Percentiles rank a stretch among this genome's conserved stretches.
phyloP scores from a whole-genome alignment of 1,139 yeast genomes.

The Blastobotrys buckinghamii region DNA sequence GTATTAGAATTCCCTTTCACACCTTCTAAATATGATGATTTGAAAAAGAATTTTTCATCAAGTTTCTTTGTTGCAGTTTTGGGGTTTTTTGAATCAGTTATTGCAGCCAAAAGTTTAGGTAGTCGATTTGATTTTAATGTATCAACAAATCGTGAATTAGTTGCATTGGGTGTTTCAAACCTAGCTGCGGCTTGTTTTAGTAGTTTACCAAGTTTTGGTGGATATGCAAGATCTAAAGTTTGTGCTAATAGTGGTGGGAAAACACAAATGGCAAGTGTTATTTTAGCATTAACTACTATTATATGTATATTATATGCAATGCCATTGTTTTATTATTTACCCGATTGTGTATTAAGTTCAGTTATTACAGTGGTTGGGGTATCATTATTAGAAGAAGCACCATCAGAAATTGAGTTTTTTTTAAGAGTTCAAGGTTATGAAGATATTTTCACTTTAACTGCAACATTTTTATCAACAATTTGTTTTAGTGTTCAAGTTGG shows the following conservation, averaged over 20 bases:
- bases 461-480: constrained; percentile 67
- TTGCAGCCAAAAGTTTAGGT: constrained; percentile 65
- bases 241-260: constrained; percentile 83
- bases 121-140: constrained; percentile 30
- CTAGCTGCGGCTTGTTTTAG: constrained; percentile 63
- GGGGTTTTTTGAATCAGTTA: constrained; percentile 91
- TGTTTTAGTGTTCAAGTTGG: constrained; percentile 88
- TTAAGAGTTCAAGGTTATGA: constrained; percentile 67
- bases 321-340: constrained; percentile 64
- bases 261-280: constrained; percentile 76
- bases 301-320: constrained; percentile 58
- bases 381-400: constrained; percentile 79
- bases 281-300: constrained; percentile 70
- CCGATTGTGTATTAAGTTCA: constrained; percentile 75
- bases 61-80: constrained; percentile 71
- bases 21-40: constrained; percentile 30
- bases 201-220: constrained; percentile 90
- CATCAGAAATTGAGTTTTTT: constrained; percentile 71
- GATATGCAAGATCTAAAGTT: constrained; percentile 88
- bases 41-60: constrained; percentile 35
- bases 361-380: constrained; percentile 78
- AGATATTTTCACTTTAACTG: constrained; percentile 67
- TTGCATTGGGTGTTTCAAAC: constrained; percentile 79
- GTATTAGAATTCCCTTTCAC: constrained; percentile 47
- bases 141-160: constrained; percentile 49